These are phyloP conservation scores for Quercus agrifolia DNA, from an alignment of 306 rosid genomes.

Conservation along the genomic window DNA sequence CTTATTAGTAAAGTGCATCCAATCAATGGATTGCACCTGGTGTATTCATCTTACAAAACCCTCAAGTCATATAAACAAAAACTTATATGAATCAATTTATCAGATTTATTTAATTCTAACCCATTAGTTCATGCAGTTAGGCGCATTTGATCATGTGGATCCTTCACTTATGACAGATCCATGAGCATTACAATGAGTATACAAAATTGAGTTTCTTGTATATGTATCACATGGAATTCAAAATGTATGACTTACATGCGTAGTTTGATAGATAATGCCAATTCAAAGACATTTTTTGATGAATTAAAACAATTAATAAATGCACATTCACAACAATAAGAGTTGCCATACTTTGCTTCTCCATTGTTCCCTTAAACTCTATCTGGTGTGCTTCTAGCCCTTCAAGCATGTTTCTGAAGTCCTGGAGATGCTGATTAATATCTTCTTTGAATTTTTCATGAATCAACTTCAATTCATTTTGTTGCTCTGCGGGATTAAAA, in stretches of 20 bases:
- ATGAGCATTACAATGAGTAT: background rate
- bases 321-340: slow-evolving; percentile 16
- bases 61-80: too few relatives aligned
- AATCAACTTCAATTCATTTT: slow-evolving; percentile 61
- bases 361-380: slow-evolving; percentile 70
- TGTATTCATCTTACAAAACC: too few relatives aligned
- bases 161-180: too few relatives aligned
- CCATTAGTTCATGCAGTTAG: too few relatives aligned
- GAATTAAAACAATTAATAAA: background rate
- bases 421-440: slow-evolving; percentile 72
- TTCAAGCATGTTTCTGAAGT: slow-evolving; percentile 64
- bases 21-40: too few relatives aligned
- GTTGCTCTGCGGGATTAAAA: slow-evolving; percentile 54
- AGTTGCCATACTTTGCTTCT: slow-evolving; percentile 67
- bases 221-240: background rate
- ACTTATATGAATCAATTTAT: too few relatives aligned
- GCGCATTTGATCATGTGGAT: too few relatives aligned
- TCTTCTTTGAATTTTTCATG: slow-evolving; percentile 78
- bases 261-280: background rate
- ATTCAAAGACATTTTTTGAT: background rate
- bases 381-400: slow-evolving; percentile 63
- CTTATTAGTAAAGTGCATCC: too few relatives aligned
- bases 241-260: background rate
- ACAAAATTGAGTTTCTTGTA: background rate
- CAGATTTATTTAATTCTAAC: too few relatives aligned